These are phyloP conservation scores for Kluyveromyces dobzhanskii DNA, from an alignment of 805 yeast species.

Conservation along the genomic window DNA sequence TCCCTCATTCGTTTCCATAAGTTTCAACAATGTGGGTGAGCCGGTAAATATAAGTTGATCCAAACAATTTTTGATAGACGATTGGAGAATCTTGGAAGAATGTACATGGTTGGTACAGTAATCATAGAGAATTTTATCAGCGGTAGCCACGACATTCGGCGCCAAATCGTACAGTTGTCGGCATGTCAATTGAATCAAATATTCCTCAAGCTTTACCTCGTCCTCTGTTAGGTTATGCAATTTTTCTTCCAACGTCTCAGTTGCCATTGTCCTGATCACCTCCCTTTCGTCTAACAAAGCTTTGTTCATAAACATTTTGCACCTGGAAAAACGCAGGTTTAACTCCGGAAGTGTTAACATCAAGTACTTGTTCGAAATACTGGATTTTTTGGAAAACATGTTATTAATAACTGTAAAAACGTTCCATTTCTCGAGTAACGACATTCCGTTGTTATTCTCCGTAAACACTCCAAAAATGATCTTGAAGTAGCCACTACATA, in stretches of 20 bases:
- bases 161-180: slow-evolving; percentile 64
- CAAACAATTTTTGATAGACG: slow-evolving; percentile 22
- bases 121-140: slow-evolving; percentile 46
- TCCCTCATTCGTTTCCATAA: slow-evolving; percentile 61
- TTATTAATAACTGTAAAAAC: slow-evolving; percentile 74
- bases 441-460: slow-evolving; percentile 50
- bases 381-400: slow-evolving; percentile 44
- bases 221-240: slow-evolving; percentile 11
- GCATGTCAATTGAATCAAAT: slow-evolving; percentile 41
- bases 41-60: slow-evolving; percentile 43
- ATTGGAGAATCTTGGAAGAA: slow-evolving; percentile 15
- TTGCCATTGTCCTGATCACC: slow-evolving; percentile 47
- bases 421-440: slow-evolving; percentile 72
- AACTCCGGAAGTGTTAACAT: slow-evolving; percentile 51
- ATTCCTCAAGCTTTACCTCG: slow-evolving; percentile 7
- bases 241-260: slow-evolving; percentile 38
- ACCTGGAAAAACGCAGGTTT: slow-evolving; percentile 53
- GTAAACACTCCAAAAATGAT: slow-evolving; percentile 65
- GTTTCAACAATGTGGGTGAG: slow-evolving; percentile 50
- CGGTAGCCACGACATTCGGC: slow-evolving; percentile 43
- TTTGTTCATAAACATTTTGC: slow-evolving; percentile 57
- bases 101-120: slow-evolving; percentile 42
- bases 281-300: slow-evolving; percentile 49
- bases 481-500: slow-evolving; percentile 69
- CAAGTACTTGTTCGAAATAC: slow-evolving; percentile 45